Base-by-base conservation (phyloP, 2,329 filamentous ascomycete genomes). In the Aureobasidium lini region DNA sequence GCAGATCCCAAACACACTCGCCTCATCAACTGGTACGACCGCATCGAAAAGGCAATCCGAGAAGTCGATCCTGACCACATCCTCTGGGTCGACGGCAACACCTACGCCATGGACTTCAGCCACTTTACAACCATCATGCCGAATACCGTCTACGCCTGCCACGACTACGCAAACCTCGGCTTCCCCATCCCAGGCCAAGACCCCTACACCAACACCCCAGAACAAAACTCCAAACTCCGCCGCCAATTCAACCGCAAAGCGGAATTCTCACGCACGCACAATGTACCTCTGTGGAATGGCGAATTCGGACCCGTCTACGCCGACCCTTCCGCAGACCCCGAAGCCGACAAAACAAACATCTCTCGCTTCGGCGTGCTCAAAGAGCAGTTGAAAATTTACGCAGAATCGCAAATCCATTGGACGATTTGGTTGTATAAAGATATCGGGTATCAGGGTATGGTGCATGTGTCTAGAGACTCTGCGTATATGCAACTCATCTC, bases 381-480 rank as follows among this genome's bases (percentile, higher is more conserved):
- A 1, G 72, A 77, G 40, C 78, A 80, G 65, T 68, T 83, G 32
- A 68, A 70, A 10, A 78, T 83, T 43, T 84, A 84, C 66, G 76
- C 78, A 56, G 76, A 78, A 67, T 69, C 79, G 60, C 68, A 75
- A 50, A 79, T 81, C 37, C 73, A 75, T 57, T 86, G 83, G 84
- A 79, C 56, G 13, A 86, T 86, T 53, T 72, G 70, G 70, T 63
- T 71, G 10, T 72, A 71, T 64, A 72, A 71, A 49, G 70, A 72
- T 46, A 68, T 72, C 34, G 69, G 69, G 3, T 62, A 70, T 11
- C 70, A 72, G 58, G 70, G 76, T 59, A 67, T 67, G 63, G 32
- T 62, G n/a, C 79, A 59, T 36, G 37, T 60, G 9, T 44, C 50
- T 64, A 63, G 64, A 28, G 34, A 60, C 46, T 62, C 63, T 10